Evolutionary conservation across 164 flowering plant species (phyloP).

Genomic region (Malania oleifera): DNA sequence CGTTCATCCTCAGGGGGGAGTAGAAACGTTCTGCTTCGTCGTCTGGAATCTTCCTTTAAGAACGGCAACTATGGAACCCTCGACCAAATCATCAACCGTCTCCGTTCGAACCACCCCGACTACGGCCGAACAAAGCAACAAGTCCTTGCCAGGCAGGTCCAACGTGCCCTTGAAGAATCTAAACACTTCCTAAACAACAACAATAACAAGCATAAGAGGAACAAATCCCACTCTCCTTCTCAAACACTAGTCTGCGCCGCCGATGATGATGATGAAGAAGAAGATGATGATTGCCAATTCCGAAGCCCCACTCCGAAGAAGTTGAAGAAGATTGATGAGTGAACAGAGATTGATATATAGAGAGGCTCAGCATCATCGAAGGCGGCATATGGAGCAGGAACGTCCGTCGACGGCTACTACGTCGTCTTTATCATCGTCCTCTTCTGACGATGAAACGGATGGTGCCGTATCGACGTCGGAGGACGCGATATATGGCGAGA

Average conservation of each 20-base stretch:
- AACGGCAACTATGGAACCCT: conserved; percentile 15
- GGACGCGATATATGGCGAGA: conserved; percentile 53
- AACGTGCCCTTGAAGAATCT: conserved; percentile 24
- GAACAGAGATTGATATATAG: conserved; percentile 35
- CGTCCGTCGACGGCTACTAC: conserved; percentile 2
- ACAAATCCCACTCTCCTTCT: neutral
- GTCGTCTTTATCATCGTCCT: conserved; percentile 16
- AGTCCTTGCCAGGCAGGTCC: conserved; percentile 31
- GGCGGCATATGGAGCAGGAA: conserved; percentile 8
- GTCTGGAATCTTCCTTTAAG: conserved; percentile 26
- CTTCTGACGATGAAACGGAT: conserved; percentile 22
- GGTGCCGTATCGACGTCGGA: conserved; percentile 59
- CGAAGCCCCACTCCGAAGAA: conserved; percentile 22
- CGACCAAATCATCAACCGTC: conserved; percentile 47
- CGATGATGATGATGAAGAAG: conserved; percentile 14
- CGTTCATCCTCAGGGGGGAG: conserved; percentile 6
- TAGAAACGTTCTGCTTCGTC: conserved; percentile 21
- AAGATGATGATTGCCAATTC: conserved; percentile 4
- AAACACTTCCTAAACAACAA: no score
- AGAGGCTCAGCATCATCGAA: conserved; percentile 28
- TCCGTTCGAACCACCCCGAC: conserved; percentile 39
- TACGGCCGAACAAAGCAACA: conserved; percentile 34
- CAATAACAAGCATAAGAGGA: neutral
- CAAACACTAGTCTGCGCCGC: neutral
- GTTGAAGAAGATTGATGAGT: conserved; percentile 23